These are phyloP conservation scores for Aspergillus fumigatiaffinis DNA, from an alignment of 2,329 filamentous ascomycete species.

Conservation along the genomic window DNA sequence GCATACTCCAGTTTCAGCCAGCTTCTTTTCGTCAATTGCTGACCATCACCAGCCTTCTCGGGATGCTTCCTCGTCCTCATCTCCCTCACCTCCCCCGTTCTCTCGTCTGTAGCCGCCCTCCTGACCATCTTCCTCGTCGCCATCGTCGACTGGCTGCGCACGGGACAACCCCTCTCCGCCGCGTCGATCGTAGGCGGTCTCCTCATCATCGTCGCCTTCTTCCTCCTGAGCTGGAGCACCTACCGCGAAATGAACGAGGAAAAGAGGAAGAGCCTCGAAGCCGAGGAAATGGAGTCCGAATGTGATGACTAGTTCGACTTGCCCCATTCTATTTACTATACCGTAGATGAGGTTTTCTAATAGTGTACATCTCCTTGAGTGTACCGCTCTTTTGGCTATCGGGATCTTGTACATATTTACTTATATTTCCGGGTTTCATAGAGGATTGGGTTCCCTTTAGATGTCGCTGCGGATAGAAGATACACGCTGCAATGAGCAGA, in stretches of 20 bases:
- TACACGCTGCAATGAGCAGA: background rate
- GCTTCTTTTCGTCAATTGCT: background rate
- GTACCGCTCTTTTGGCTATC: background rate
- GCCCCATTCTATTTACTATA: too few species aligned
- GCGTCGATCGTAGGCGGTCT: constrained; percentile 78
- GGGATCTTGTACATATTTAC: background rate
- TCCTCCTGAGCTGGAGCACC: constrained; percentile 84
- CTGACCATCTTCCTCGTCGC: constrained; percentile 97
- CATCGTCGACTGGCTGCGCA: constrained; percentile 81
- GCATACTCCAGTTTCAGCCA: background rate
- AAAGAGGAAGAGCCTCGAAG: constrained; percentile 53
- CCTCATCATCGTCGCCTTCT: constrained; percentile 83
- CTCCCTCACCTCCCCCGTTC: constrained; percentile 83
- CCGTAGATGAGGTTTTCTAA: background rate
- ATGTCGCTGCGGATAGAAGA: background rate
- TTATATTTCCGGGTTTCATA: background rate
- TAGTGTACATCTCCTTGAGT: constrained; percentile 2
- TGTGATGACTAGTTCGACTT: constrained; percentile 31
- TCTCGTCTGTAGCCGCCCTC: constrained; percentile 87
- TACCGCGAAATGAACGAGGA: constrained; percentile 92
- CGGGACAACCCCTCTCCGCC: constrained; percentile 68
- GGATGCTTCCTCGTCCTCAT: constrained; percentile 92
- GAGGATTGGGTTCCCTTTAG: background rate
- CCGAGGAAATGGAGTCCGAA: constrained; percentile 42
- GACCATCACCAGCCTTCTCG: constrained; percentile 60